Base-by-base conservation (phyloP, 2,329 filamentous ascomycete species). In the Colletotrichum filicis region DNA sequence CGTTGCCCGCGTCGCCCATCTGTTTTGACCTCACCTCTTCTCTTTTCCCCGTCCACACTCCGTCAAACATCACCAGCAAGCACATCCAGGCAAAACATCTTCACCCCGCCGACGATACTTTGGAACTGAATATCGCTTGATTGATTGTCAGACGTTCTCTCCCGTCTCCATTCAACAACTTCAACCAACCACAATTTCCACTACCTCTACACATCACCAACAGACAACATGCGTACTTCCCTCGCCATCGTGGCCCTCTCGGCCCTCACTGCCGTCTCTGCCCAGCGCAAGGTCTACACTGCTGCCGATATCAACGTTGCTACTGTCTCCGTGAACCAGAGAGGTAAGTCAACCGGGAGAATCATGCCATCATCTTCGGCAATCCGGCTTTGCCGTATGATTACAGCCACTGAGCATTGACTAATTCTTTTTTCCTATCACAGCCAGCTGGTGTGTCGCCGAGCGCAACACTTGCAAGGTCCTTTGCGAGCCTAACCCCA, bases 371-470 rank as follows among this genome's bases (percentile, higher is more conserved):
- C n/a, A 28, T 5, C 22, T 4, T 32, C 26, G 53, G 26, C 19
- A 22, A 49, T 28, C 65, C 60, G 52, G 12, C 60, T 8, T 32
- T 32, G 24, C 61, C 65, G 49, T 30, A 26, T 28, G 32, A n/a
- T 22, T 16, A 8, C 24, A 16, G 6, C 32, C 32, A 28, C 11
- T 14, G 28, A 26, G 26, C 22, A 26, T n/a, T 12, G 11, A 35
- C 70, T 65, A 19, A 73, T 12, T 22, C 22, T 37, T 59, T 26
- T n/a, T 59, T 12, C 32, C 57, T 42, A 32, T n/a, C 5, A 72
- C 74, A 89, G 88, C 85, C 59, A 68, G 77, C 22, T 90, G 88
- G 88, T 91, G 89, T 80, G 79, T 77, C 65, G 87, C 83, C 55
- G 82, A 91, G 83, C 80, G 79, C 72, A 85, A 88, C 79, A 86